A percentile compares a stretch with the other conserved stretches of the same genome.
These are phyloP conservation scores for Pyrrhoderma noxium DNA, from an alignment of 1,284 basidiomycete species.

Conservation along the genomic window DNA sequence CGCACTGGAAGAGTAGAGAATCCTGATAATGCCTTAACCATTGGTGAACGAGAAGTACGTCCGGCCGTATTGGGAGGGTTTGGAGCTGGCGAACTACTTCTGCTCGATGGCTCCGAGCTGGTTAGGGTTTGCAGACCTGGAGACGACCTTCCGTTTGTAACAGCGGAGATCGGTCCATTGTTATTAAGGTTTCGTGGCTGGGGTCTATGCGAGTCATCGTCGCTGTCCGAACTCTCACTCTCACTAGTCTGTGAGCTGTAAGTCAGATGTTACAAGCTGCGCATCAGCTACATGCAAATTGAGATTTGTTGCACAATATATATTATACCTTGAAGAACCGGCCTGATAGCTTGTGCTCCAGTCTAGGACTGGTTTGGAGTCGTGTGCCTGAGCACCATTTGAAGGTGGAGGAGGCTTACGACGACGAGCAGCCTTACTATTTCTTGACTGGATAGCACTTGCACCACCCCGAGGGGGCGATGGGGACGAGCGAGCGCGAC, in stretches of 20 bases:
- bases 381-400: slow-evolving; percentile 21
- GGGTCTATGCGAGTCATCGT: slow-evolving; percentile 7
- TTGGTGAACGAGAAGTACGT: slow-evolving; percentile 12
- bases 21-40: slow-evolving; percentile 8
- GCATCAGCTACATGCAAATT: background rate
- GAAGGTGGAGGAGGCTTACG: slow-evolving; percentile 22
- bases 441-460: slow-evolving; percentile 3
- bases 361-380: slow-evolving; percentile 35
- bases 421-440: slow-evolving; percentile 13
- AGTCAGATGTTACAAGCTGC: too few relatives aligned
- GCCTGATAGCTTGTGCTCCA: slow-evolving; percentile 84
- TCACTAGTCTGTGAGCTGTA: slow-evolving; percentile 17
- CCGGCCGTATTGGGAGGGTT: slow-evolving; percentile 3
- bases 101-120: slow-evolving; percentile 11
- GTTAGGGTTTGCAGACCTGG: background rate
- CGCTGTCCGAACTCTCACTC: slow-evolving; percentile 15
- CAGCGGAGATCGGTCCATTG: background rate
- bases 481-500: slow-evolving; percentile 70
- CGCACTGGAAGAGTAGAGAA: slow-evolving; percentile 19
- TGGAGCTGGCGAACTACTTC: slow-evolving; percentile 13
- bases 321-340: slow-evolving; percentile 61
- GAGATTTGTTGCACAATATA: background rate
- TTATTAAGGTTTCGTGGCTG: slow-evolving; percentile 9
- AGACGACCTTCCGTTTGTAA: slow-evolving; percentile 7
- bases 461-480: slow-evolving; percentile 45